A percentile compares a stretch with the other conserved stretches of the same genome.
Evolutionary conservation across 1,284 basidiomycete genomes (phyloP).

Genomic region (Neotropicomus parvogracilis): DNA sequence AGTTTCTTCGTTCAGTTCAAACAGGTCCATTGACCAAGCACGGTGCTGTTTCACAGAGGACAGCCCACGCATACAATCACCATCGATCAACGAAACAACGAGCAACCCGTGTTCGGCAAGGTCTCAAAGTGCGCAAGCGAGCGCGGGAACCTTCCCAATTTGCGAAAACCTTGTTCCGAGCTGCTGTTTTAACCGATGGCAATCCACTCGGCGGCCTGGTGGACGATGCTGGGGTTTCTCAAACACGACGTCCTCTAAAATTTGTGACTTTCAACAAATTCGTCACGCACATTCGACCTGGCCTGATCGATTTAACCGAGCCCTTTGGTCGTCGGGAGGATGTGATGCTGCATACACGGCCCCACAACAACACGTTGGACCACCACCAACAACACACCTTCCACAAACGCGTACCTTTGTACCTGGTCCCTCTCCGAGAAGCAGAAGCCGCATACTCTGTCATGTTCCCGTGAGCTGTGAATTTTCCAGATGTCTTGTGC

Average conservation of each 20-base stretch:
- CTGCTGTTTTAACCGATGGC: constrained; percentile 25
- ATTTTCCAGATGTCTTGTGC: not conserved
- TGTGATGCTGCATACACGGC: not conserved
- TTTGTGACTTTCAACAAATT: constrained; percentile 29
- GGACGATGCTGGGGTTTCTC: constrained; percentile 10
- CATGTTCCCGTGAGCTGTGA: constrained; percentile 27
- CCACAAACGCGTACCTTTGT: constrained; percentile 17
- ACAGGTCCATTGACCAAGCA: not conserved
- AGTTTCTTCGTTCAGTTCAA: constrained; percentile 22
- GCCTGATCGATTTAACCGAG: not conserved
- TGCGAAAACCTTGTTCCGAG: constrained; percentile 22
- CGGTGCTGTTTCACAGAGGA: not conserved
- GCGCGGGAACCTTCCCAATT: constrained; percentile 6
- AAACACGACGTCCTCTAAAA: constrained; percentile 23
- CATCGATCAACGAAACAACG: not conserved
- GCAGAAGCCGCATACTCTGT: constrained; percentile 29
- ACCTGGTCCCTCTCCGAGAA: constrained; percentile 26
- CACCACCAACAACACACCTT: not conserved
- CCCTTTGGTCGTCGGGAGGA: not conserved
- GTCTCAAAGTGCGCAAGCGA: not conserved
- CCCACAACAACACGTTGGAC: not conserved
- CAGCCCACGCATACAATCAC: constrained; percentile 24
- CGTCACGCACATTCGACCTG: not conserved
- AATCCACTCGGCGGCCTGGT: constrained; percentile 22
- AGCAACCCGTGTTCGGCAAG: not conserved